Evolutionary conservation across 2,329 filamentous ascomycete species (phyloP).

Genomic region (Botryosphaeria dothidea): DNA sequence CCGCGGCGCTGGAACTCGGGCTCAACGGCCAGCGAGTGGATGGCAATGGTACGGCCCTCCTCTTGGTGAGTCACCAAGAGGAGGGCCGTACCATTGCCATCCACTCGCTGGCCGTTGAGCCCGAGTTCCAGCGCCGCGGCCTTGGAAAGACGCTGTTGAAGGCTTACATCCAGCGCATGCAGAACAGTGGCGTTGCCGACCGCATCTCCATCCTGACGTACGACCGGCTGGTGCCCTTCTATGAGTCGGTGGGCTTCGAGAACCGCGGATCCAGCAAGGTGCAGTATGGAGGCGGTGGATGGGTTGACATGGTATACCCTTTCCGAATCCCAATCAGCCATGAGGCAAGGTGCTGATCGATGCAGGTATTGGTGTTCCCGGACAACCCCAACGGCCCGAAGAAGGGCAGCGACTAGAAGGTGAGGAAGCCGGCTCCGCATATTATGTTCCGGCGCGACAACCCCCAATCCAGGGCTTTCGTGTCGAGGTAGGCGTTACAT

Average conservation of each 20-base stretch:
- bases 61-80: slow-evolving; percentile 77
- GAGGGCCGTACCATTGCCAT: slow-evolving; percentile 73
- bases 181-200: slow-evolving; percentile 67
- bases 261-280: slow-evolving; percentile 68
- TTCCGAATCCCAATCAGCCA: neutral
- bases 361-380: slow-evolving; percentile 7
- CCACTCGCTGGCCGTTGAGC: slow-evolving; percentile 79
- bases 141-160: slow-evolving; percentile 74
- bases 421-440: neutral
- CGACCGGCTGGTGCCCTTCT: slow-evolving; percentile 72
- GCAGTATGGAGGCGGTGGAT: slow-evolving; percentile 75
- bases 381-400: slow-evolving; percentile 10
- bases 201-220: slow-evolving; percentile 76
- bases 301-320: slow-evolving; percentile 79
- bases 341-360: neutral
- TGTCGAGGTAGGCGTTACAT: neutral
- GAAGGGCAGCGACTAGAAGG: slow-evolving; percentile 2
- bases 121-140: slow-evolving; percentile 70
- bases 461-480: neutral
- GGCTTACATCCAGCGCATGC: slow-evolving; percentile 76
- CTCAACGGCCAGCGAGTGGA: slow-evolving; percentile 81
- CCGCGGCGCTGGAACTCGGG: slow-evolving; percentile 72
- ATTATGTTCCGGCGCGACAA: neutral
- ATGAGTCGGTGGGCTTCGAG: slow-evolving; percentile 73
- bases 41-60: slow-evolving; percentile 70